Evolutionary conservation across 1,139 yeast genomes (phyloP).

Genomic region (Groenewaldozyma sp.): DNA sequence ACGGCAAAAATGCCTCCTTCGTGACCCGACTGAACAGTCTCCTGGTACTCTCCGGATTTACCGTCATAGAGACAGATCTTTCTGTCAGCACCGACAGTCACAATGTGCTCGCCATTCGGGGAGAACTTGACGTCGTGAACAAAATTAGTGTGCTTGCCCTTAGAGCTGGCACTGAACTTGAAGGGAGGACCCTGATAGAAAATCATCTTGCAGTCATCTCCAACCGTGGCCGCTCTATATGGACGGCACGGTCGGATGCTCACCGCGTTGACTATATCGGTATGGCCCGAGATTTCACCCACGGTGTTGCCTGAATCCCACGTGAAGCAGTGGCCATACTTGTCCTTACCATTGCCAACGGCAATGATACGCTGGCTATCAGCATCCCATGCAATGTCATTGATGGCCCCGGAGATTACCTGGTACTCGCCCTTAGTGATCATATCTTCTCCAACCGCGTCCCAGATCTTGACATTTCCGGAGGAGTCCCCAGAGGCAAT

Average conservation of each 20-base stretch:
- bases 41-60: constrained; percentile 64
- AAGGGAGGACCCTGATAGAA: constrained; percentile 92
- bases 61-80: constrained; percentile 75
- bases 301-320: constrained; percentile 92
- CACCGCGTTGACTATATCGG: constrained; percentile 76
- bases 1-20: constrained; percentile 75
- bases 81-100: constrained; percentile 86
- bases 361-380: constrained; percentile 82
- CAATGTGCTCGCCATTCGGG: constrained; percentile 56
- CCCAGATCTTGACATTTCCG: constrained; percentile 89
- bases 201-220: constrained; percentile 79
- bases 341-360: constrained; percentile 90
- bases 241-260: constrained; percentile 85
- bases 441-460: constrained; percentile 51
- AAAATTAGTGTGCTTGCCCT: constrained; percentile 70
- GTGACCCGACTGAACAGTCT: constrained; percentile 40
- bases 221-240: constrained; percentile 85
- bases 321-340: constrained; percentile 86
- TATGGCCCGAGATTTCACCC: constrained; percentile 93
- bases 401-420: constrained; percentile 73
- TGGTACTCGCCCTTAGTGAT: constrained; percentile 72
- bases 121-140: constrained; percentile 76
- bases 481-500: constrained; percentile 87
- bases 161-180: constrained; percentile 63
- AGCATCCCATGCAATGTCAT: constrained; percentile 86